phyloP scores from a whole-genome alignment of 1,284 basidiomycete genomes.

The Apiotrichum veenhuisii region DNA sequence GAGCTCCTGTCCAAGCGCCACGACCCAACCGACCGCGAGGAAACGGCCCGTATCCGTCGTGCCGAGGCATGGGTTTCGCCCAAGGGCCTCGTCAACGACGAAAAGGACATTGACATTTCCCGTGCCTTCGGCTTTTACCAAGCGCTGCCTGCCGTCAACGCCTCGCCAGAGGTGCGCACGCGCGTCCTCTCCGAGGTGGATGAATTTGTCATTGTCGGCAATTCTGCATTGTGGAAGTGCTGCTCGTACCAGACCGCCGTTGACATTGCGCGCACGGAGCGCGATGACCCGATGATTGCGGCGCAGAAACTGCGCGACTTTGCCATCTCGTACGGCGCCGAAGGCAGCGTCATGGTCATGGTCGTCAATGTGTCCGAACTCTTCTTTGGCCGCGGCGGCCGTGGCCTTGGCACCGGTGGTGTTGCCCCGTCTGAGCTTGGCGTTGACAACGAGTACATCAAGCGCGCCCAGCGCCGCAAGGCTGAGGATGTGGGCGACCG shows the following conservation, averaged over 20 bases:
- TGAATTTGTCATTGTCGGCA: slow-evolving; percentile 96
- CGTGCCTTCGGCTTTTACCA: slow-evolving; percentile 93
- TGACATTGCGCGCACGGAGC: slow-evolving; percentile 85
- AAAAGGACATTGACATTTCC: slow-evolving; percentile 74
- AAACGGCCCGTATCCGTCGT: slow-evolving; percentile 79
- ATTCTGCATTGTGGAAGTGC: slow-evolving; percentile 88
- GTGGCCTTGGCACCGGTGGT: slow-evolving; percentile 40
- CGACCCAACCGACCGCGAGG: slow-evolving; percentile 82
- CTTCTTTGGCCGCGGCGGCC: slow-evolving; percentile 55
- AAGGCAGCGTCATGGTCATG: slow-evolving; percentile 97
- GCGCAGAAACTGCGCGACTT: slow-evolving; percentile 96
- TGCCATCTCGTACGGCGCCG: slow-evolving; percentile 93
- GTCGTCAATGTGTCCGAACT: slow-evolving; percentile 81
- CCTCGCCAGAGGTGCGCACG: slow-evolving; percentile 71
- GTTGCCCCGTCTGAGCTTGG: not conserved
- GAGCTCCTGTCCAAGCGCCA: slow-evolving; percentile 75
- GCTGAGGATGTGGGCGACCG: slow-evolving; percentile 50
- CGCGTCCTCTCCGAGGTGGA: slow-evolving; percentile 77
- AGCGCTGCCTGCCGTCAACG: slow-evolving; percentile 85
- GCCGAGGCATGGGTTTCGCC: slow-evolving; percentile 96
- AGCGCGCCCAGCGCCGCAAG: slow-evolving; percentile 33
- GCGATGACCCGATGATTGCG: slow-evolving; percentile 89
- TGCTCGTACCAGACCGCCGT: slow-evolving; percentile 95
- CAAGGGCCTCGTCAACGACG: slow-evolving; percentile 86
- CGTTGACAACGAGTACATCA: slow-evolving; percentile 25